Evolutionary conservation across 1,284 basidiomycete species (phyloP).

Genomic region (Malassezia cuniculi): DNA sequence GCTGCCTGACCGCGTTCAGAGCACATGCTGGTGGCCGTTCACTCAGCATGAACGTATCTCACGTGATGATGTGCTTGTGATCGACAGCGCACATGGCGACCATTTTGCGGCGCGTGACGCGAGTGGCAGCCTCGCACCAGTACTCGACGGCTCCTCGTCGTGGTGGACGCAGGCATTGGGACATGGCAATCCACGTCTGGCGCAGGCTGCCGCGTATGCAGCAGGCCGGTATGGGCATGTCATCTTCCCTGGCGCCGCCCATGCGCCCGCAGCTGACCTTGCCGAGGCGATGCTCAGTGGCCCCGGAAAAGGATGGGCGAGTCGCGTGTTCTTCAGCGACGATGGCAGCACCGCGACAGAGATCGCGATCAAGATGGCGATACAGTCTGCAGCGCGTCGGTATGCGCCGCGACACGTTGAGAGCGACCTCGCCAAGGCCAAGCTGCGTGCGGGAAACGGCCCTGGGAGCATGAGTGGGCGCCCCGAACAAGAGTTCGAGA

Average conservation of each 20-base stretch:
- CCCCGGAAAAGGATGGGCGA: conserved; percentile 76
- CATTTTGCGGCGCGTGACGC: conserved; percentile 53
- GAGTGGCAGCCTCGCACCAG: conserved; percentile 50
- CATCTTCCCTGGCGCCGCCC: conserved; percentile 78
- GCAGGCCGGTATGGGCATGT: conserved; percentile 92
- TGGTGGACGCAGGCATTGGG: conserved; percentile 97
- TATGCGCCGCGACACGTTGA: conserved; percentile 12
- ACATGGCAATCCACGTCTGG: conserved; percentile 63
- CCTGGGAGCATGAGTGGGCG: conserved; percentile 22
- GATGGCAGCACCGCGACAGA: conserved; percentile 94
- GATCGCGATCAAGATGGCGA: conserved; percentile 83
- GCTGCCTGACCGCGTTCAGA: conserved; percentile 64
- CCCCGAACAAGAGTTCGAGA: conserved; percentile 52
- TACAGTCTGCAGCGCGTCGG: conserved; percentile 25
- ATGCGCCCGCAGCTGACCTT: conserved; percentile 68
- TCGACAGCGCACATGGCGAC: conserved; percentile 80
- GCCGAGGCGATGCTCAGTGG: conserved; percentile 56
- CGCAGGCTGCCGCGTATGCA: conserved; percentile 73
- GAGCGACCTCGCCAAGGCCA: conserved; percentile 1
- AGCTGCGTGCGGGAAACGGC: conserved; percentile 14
- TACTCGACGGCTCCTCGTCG: conserved; percentile 81
- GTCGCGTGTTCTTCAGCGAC: conserved; percentile 80
- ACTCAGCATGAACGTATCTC: conserved; percentile 60
- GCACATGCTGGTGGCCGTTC: conserved; percentile 92
- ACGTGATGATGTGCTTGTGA: conserved; percentile 48